Percentiles rank a stretch among this genome's conserved stretches.
phyloP scores from a whole-genome alignment of 2,329 filamentous ascomycete genomes.

The Trichoderma sp. region DNA sequence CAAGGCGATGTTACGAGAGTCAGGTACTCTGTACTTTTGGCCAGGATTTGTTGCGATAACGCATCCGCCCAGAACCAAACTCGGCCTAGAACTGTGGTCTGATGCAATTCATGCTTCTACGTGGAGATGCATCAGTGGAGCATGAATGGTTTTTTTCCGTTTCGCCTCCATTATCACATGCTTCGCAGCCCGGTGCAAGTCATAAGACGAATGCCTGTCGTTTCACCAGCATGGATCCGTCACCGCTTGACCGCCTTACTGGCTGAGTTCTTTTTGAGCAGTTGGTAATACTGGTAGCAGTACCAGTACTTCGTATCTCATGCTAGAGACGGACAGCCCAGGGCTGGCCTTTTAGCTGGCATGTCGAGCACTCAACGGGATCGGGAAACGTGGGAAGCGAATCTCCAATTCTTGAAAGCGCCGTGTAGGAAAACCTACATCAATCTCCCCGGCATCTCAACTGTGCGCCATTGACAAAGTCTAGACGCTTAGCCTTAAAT shows the following conservation, averaged over 20 bases:
- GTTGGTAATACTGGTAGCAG: not conserved
- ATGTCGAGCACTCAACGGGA: slow-evolving; percentile 65
- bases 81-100: not conserved
- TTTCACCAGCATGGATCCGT: not conserved
- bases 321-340: not conserved
- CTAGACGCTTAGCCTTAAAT: slow-evolving; percentile 49
- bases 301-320: not conserved
- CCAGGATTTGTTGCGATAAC: slow-evolving; percentile 2
- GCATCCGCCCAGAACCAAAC: not conserved
- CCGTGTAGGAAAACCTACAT: slow-evolving; percentile 43
- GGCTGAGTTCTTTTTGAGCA: not conserved
- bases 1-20: not conserved
- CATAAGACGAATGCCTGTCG: not conserved
- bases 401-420: slow-evolving; percentile 64
- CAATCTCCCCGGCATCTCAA: slow-evolving; percentile 60
- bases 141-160: not conserved
- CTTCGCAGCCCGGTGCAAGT: not conserved
- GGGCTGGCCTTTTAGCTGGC: slow-evolving; percentile 3
- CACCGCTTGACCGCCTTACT: not conserved
- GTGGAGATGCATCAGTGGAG: slow-evolving; percentile 15
- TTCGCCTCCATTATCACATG: slow-evolving; percentile 15
- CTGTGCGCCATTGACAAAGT: slow-evolving; percentile 44
- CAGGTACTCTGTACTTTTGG: not conserved
- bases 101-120: slow-evolving; percentile 7
- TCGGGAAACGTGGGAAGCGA: slow-evolving; percentile 53